phyloP scores from a whole-genome alignment of 2,329 filamentous ascomycete genomes.

The Aspergillus latus region DNA sequence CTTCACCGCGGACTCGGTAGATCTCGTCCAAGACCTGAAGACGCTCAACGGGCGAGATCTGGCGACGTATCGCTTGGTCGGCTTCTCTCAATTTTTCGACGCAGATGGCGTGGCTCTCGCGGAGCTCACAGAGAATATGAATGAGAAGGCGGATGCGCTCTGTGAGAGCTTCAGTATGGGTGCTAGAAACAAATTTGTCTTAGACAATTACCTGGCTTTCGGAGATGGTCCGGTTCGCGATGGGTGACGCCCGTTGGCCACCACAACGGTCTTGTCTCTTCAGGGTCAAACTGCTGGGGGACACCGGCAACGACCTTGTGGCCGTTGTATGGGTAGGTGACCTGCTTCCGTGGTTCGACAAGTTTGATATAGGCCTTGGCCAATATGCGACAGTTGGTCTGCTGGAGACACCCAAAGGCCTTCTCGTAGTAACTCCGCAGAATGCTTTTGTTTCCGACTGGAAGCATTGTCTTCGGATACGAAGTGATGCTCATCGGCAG shows the following conservation, averaged over 20 bases:
- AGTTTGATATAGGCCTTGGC: slow-evolving; percentile 39
- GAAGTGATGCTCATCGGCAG: slow-evolving; percentile 26
- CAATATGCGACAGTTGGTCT: slow-evolving; percentile 37
- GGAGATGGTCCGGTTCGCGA: slow-evolving; percentile 36
- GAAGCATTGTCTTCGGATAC: slow-evolving; percentile 27
- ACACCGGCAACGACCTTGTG: slow-evolving; percentile 32
- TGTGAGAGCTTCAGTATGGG: slow-evolving; percentile 8
- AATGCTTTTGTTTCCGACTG: slow-evolving; percentile 25
- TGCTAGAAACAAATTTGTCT: neutral
- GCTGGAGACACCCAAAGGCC: slow-evolving; percentile 34
- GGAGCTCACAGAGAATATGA: slow-evolving; percentile 37
- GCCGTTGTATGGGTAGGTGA: slow-evolving; percentile 39
- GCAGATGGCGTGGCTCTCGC: slow-evolving; percentile 33
- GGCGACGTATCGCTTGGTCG: slow-evolving; percentile 35
- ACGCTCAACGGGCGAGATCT: slow-evolving; percentile 30
- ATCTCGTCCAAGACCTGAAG: slow-evolving; percentile 37
- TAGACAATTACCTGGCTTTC: slow-evolving; percentile 29
- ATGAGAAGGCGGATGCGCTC: slow-evolving; percentile 33
- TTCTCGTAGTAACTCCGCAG: slow-evolving; percentile 35
- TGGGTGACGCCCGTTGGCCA: slow-evolving; percentile 36
- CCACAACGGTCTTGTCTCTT: slow-evolving; percentile 36
- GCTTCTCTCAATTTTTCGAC: slow-evolving; percentile 37
- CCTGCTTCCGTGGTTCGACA: slow-evolving; percentile 39
- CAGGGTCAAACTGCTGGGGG: slow-evolving; percentile 33
- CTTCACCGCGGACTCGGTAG: slow-evolving; percentile 35